Evolutionary conservation across 768 basidiomycete species (phyloP).

Genomic region (Boletus coccyginus): DNA sequence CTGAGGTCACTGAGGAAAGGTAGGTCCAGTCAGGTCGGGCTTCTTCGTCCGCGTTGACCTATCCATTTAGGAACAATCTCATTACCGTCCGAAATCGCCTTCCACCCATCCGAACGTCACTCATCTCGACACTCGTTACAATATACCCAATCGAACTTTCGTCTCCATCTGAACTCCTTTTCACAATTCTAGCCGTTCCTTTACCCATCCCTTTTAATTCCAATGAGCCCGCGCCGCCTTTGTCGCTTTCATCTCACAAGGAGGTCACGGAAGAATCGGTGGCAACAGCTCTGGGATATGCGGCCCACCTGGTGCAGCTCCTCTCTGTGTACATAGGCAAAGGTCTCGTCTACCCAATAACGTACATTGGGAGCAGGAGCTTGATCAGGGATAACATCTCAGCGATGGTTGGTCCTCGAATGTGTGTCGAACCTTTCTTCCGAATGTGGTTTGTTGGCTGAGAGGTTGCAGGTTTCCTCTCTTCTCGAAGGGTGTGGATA

Average conservation of each 20-base stretch:
- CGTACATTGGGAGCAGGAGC: conserved; percentile 87
- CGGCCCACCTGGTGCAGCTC: conserved; percentile 81
- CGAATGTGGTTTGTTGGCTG: conserved; percentile 3
- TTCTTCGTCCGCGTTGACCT: conserved; percentile 16
- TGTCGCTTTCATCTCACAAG: conserved; percentile 59
- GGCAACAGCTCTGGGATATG: conserved; percentile 89
- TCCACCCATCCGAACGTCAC: conserved; percentile 53
- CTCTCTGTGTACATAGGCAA: conserved; percentile 78
- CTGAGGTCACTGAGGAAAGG: conserved; percentile 40
- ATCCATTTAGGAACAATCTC: conserved; percentile 43
- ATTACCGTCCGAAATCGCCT: conserved; percentile 48
- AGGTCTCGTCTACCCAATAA: conserved; percentile 82
- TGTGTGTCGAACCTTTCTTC: conserved; percentile 52
- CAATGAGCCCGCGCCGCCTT: conserved; percentile 82
- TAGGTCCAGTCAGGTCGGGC: conserved; percentile 14
- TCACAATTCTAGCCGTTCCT: conserved; percentile 83
- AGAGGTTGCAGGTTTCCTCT: conserved; percentile 76
- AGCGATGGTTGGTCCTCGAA: conserved; percentile 91
- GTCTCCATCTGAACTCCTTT: conserved; percentile 83
- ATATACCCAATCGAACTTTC: conserved; percentile 91
- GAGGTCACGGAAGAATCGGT: conserved; percentile 82
- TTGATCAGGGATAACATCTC: conserved; percentile 91
- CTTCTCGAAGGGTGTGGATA: conserved; percentile 92
- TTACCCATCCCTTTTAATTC: conserved; percentile 78
- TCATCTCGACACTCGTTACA: conserved; percentile 66